phyloP scores from a whole-genome alignment of 345 rosid species.

The Citrus maxima region DNA sequence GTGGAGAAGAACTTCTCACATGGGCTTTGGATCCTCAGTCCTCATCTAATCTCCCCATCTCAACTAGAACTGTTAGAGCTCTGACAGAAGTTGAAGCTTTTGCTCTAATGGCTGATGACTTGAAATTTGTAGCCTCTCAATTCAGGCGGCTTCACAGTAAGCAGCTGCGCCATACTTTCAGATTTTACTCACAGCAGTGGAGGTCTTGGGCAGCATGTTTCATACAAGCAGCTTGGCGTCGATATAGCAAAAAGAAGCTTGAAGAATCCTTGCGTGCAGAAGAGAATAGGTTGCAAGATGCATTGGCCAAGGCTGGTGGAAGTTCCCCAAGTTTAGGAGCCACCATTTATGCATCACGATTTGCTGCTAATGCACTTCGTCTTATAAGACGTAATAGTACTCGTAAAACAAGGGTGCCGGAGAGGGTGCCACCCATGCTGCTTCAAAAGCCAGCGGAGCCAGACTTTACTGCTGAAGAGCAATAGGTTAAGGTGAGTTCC shows the following conservation, averaged over 20 bases:
- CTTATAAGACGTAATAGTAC: slow-evolving; percentile 43
- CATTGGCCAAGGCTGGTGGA: slow-evolving; percentile 60
- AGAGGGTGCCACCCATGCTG: slow-evolving; percentile 63
- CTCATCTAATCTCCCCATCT: slow-evolving; percentile 75
- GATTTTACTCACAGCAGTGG: slow-evolving; percentile 90
- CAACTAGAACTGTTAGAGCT: slow-evolving; percentile 78
- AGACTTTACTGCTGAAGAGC: slow-evolving; percentile 66
- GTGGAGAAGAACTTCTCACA: slow-evolving; percentile 90
- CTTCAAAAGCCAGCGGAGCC: slow-evolving; percentile 95
- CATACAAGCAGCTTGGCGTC: slow-evolving; percentile 90
- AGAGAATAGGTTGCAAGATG: slow-evolving; percentile 74
- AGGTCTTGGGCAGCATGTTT: slow-evolving; percentile 93
- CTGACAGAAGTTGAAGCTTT: slow-evolving; percentile 87
- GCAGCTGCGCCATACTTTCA: slow-evolving; percentile 79
- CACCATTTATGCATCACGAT: slow-evolving; percentile 78
- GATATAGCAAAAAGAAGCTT: slow-evolving; percentile 61
- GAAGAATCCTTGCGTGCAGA: slow-evolving; percentile 66
- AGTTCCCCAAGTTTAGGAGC: slow-evolving; percentile 87
- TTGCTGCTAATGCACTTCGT: slow-evolving; percentile 80
- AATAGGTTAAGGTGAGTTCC: slow-evolving; percentile 12
- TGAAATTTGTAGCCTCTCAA: slow-evolving; percentile 81
- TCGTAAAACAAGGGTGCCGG: slow-evolving; percentile 53
- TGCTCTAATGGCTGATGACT: slow-evolving; percentile 75
- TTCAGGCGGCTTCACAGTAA: slow-evolving; percentile 86
- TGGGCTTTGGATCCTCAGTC: slow-evolving; percentile 94